Conservation (phyloP, 2,329 filamentous ascomycete genomes). For the Trichoderma afroharzianum region DNA sequence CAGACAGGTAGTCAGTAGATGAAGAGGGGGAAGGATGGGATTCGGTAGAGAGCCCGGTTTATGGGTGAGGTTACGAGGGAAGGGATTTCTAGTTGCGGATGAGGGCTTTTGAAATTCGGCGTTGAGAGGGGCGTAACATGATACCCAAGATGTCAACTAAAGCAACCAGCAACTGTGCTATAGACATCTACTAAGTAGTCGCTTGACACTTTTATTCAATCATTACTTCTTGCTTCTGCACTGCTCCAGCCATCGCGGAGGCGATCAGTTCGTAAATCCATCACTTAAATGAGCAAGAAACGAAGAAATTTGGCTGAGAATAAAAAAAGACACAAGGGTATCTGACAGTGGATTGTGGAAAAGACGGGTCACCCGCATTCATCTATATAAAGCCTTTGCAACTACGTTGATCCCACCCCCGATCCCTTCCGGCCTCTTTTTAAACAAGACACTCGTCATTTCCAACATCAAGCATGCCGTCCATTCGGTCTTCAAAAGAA, state of each 20-base stretch:
- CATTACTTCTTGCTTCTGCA: neutral
- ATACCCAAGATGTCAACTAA: neutral
- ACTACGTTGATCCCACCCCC: neutral
- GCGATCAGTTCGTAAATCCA: neutral
- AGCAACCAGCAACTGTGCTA: neutral
- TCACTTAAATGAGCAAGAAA: neutral
- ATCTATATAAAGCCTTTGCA: constrained; percentile 12
- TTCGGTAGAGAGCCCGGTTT: neutral
- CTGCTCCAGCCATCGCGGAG: neutral
- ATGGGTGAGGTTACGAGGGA: neutral
- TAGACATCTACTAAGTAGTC: neutral
- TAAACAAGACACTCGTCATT: neutral
- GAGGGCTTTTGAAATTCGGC: neutral
- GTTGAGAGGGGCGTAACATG: neutral
- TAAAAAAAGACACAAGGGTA: constrained; percentile 8
- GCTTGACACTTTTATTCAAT: neutral
- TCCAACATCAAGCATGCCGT: constrained; percentile 3
- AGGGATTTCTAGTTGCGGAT: neutral
- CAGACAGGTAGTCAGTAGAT: neutral
- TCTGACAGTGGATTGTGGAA: constrained; percentile 15
- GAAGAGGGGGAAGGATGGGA: neutral
- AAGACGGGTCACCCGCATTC: constrained; percentile 16
- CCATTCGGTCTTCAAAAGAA: neutral
- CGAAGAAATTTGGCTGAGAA: neutral
- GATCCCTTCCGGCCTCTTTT: neutral